Conservation (phyloP, 2,329 filamentous ascomycete species). For the Aspergillus sp. region DNA sequence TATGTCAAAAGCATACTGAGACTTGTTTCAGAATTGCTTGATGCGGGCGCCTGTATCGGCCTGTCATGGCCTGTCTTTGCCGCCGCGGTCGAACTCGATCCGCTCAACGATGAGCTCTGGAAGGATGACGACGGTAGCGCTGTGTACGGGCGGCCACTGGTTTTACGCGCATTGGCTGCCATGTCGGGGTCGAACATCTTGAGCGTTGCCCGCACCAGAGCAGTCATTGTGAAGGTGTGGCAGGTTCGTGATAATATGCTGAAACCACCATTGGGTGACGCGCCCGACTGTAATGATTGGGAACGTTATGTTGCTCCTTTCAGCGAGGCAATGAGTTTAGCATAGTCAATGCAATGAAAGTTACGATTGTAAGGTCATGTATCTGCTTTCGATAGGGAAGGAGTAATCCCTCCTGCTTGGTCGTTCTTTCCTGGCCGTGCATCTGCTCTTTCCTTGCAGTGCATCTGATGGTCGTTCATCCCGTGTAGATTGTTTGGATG, state of each 20-base stretch:
- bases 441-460: no score
- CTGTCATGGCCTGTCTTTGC: conserved; percentile 48
- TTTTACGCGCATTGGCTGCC: conserved; percentile 41
- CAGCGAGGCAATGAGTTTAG: conserved; percentile 44
- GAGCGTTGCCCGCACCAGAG: conserved; percentile 47
- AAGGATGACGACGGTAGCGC: conserved; percentile 18
- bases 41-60: conserved; percentile 32
- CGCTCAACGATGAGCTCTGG: conserved; percentile 39
- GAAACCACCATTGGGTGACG: conserved; percentile 16
- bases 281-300: conserved; percentile 40
- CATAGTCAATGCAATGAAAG: conserved; percentile 20
- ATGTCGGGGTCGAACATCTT: conserved; percentile 44
- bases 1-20: conserved; percentile 39
- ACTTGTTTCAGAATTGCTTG: conserved; percentile 34
- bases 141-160: conserved; percentile 38
- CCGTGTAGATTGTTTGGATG: not conserved
- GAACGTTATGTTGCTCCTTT: conserved; percentile 44
- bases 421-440: no score
- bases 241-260: conserved; percentile 42
- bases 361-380: not conserved
- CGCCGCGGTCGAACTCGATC: conserved; percentile 45
- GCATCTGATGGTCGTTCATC: not conserved
- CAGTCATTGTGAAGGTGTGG: conserved; percentile 52
- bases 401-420: not conserved
- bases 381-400: not conserved